Evolutionary conservation across 1,139 yeast species (phyloP).

Genomic region (Kodamaea plutei): DNA sequence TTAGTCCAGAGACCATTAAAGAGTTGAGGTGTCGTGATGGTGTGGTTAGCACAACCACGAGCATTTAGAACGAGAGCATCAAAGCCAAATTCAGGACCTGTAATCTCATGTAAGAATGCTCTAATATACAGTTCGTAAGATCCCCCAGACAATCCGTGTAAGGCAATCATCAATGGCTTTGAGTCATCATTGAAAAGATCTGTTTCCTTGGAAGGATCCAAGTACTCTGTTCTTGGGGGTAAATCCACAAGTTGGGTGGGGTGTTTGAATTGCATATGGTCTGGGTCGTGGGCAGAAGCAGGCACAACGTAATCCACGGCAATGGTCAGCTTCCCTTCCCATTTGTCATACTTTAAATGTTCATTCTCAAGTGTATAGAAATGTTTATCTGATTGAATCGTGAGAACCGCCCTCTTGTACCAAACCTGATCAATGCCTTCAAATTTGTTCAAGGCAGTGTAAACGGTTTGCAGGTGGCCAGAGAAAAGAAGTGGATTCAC

Average conservation of each 20-base stretch:
- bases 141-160: conserved; percentile 64
- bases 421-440: conserved; percentile 32
- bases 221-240: conserved; percentile 43
- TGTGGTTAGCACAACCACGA: conserved; percentile 59
- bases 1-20: conserved; percentile 63
- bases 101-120: conserved; percentile 35
- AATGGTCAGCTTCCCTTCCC: conserved; percentile 38
- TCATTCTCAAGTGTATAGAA: conserved; percentile 29
- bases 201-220: conserved; percentile 32
- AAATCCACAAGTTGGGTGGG: conserved; percentile 31
- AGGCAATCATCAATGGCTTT: conserved; percentile 48
- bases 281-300: conserved; percentile 15
- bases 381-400: conserved; percentile 25
- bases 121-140: conserved; percentile 57
- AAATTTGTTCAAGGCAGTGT: conserved; percentile 39
- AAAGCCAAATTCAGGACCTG: conserved; percentile 32
- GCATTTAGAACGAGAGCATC: conserved; percentile 56
- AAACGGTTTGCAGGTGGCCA: conserved; percentile 47
- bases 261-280: conserved; percentile 29
- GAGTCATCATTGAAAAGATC: conserved; percentile 30
- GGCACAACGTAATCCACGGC: conserved; percentile 40
- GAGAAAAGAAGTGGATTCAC: conserved; percentile 37
- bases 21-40: conserved; percentile 54
- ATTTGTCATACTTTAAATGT: conserved; percentile 34
- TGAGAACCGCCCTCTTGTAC: conserved; percentile 36